Percentiles rank a stretch among this genome's conserved stretches.
phyloP scores from a whole-genome alignment of 768 basidiomycete species.

The Pleurotus citrinopileatus region DNA sequence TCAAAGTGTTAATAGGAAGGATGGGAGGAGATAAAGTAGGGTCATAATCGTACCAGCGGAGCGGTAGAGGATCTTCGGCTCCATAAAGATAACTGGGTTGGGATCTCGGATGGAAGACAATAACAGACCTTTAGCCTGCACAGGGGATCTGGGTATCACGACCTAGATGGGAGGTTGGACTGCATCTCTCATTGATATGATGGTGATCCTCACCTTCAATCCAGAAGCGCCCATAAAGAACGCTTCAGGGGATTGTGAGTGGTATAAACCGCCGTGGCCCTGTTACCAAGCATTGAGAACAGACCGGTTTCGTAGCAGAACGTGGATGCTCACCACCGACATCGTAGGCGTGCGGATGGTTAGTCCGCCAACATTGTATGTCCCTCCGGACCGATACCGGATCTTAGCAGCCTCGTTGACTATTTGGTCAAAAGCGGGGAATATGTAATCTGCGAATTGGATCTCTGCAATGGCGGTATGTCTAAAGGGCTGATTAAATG shows the following conservation, averaged over 20 bases:
- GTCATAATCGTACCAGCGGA: slow-evolving; percentile 57
- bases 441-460: slow-evolving; percentile 90
- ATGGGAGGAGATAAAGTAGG: background rate
- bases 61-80: slow-evolving; percentile 91
- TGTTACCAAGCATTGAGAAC: slow-evolving; percentile 16
- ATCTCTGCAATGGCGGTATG: slow-evolving; percentile 95
- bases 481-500: background rate
- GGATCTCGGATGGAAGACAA: slow-evolving; percentile 87
- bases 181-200: too few species aligned
- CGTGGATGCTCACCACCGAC: slow-evolving; percentile 63
- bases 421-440: slow-evolving; percentile 92
- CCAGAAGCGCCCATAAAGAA: slow-evolving; percentile 92
- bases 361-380: slow-evolving; percentile 77
- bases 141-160: slow-evolving; percentile 91
- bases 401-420: slow-evolving; percentile 96
- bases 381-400: slow-evolving; percentile 85
- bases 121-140: slow-evolving; percentile 93
- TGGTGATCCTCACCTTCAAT: slow-evolving; percentile 74
- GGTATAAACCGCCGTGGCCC: slow-evolving; percentile 89
- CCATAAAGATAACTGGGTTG: slow-evolving; percentile 94
- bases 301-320: background rate
- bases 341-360: slow-evolving; percentile 87
- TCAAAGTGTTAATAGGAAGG: background rate
- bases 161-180: too few species aligned
- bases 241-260: slow-evolving; percentile 93